Evolutionary conservation across 768 basidiomycete species (phyloP), one percentile per base, ranked within the genome.

Genomic region (Tricholoma flavovirens): DNA sequence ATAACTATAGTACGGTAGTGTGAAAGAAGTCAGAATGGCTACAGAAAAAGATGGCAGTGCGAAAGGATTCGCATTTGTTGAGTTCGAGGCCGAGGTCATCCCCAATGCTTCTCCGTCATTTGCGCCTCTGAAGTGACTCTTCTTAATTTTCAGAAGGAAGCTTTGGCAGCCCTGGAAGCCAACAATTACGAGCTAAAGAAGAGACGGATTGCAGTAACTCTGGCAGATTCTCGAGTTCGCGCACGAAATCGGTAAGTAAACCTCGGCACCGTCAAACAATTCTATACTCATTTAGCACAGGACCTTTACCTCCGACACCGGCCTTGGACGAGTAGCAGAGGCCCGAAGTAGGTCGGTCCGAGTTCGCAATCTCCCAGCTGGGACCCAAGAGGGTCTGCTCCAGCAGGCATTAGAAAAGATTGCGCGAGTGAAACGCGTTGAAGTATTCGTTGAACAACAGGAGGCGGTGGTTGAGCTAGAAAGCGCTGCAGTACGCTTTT

Each of bases 31-130:
- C 38, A 83, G 93, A 54, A 77, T 98, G 66, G 83, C 84, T 1
- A 72, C 81, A 51, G 91, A 93, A 56, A 80, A 87, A 32, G 79
- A 82, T 43, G 86, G 86, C 0, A 75, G 81, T 49, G 78, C 78
- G 29, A 93, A 84, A 67, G 95, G 97, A 1, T 95, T 91, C 65
- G 95, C 90, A 0, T 98, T 98, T 64, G 76, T 98, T 30, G 94
- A 98, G 66, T 98, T 90, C 65, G 87, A 89, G 57, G 77, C 83
- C 17, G 86, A 90, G 75, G 95, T 93, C 57, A 46, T 78, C 64
- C 5, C 4, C 50, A 17, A 38, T 8, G 1, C 5, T 19, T 40
- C 40, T 59, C 10, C 7, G 42, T 24, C 51, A 51, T 17, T 11
- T 46, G 15, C 14, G 14, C 24, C 14, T 14, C 15, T 45, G 14